Conservation (phyloP, 345 rosid species). For the Raphanus sativus region DNA sequence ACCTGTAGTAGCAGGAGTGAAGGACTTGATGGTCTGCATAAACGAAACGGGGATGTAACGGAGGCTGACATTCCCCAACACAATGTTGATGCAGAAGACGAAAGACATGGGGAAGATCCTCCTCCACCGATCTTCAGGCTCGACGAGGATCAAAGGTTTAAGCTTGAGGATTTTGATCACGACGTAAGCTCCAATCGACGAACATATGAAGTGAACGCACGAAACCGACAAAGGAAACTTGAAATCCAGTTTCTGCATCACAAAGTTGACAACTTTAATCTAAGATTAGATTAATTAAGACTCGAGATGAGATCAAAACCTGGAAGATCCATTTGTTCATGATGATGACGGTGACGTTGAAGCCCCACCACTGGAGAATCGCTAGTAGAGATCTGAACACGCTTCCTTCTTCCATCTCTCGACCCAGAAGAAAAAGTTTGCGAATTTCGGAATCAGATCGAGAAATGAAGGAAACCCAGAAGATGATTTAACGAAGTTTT, state of each 20-base stretch:
- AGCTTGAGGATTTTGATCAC: conserved; percentile 86
- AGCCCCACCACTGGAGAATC: conserved; percentile 95
- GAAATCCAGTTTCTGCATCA: conserved; percentile 85
- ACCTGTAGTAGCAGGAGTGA: conserved; percentile 99
- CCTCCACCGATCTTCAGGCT: conserved; percentile 94
- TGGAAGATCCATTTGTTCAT: conserved; percentile 99
- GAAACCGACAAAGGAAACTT: conserved; percentile 95
- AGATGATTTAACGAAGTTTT: conserved; percentile 5
- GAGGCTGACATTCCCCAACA: conserved; percentile 91
- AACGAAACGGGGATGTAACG: conserved; percentile 98
- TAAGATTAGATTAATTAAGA: neutral
- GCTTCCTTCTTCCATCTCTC: conserved; percentile 70
- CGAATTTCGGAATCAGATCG: conserved; percentile 32
- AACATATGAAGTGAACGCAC: conserved; percentile 93
- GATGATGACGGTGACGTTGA: conserved; percentile 95
- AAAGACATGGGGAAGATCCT: conserved; percentile 99
- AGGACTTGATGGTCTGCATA: conserved; percentile 99
- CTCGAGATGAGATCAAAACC: too few relatives aligned
- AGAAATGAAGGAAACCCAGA: conserved; percentile 28
- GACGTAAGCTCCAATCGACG: conserved; percentile 89
- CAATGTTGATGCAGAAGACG: conserved; percentile 95
- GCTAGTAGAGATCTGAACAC: conserved; percentile 91
- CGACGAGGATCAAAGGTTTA: conserved; percentile 83
- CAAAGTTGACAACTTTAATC: neutral
- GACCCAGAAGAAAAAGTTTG: conserved; percentile 4